Evolutionary conservation across 305 asterid species (phyloP).

Genomic region (Plantago coronopus): DNA sequence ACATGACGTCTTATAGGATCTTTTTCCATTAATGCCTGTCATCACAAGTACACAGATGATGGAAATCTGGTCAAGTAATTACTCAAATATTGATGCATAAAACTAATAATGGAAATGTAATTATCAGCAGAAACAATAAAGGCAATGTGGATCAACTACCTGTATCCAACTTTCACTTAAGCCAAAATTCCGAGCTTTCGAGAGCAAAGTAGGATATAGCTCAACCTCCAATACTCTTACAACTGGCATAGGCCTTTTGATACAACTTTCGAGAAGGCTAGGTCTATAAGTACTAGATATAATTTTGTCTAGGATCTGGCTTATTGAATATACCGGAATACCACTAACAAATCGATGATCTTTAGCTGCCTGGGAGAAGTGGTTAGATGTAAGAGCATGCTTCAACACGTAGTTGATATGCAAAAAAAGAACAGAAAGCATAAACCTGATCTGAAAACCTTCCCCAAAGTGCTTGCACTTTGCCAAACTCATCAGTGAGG

Average conservation of each 20-base stretch:
- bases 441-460: constrained; percentile 92
- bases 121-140: constrained; percentile 7
- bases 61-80: background rate
- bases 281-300: constrained; percentile 54
- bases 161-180: constrained; percentile 89
- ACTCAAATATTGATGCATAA: background rate
- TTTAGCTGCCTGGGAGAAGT: constrained; percentile 67
- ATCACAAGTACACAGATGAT: constrained; percentile 8
- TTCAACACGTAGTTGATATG: constrained; percentile 24
- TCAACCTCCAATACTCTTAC: constrained; percentile 82
- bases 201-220: constrained; percentile 85
- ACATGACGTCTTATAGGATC: constrained; percentile 91
- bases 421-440: constrained; percentile 20
- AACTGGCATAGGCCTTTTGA: constrained; percentile 83
- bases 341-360: constrained; percentile 92
- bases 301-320: constrained; percentile 72
- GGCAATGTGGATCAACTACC: constrained; percentile 31
- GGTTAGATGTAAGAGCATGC: constrained; percentile 25
- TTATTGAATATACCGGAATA: constrained; percentile 66
- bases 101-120: constrained; percentile 9
- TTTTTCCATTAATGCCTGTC: constrained; percentile 76
- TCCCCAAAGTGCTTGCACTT: constrained; percentile 94
- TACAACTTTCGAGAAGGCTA: constrained; percentile 62
- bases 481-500: constrained; percentile 80
- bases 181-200: constrained; percentile 98